Base-by-base conservation (phyloP, 2,329 filamentous ascomycete genomes). In the Diplodia corticola region DNA sequence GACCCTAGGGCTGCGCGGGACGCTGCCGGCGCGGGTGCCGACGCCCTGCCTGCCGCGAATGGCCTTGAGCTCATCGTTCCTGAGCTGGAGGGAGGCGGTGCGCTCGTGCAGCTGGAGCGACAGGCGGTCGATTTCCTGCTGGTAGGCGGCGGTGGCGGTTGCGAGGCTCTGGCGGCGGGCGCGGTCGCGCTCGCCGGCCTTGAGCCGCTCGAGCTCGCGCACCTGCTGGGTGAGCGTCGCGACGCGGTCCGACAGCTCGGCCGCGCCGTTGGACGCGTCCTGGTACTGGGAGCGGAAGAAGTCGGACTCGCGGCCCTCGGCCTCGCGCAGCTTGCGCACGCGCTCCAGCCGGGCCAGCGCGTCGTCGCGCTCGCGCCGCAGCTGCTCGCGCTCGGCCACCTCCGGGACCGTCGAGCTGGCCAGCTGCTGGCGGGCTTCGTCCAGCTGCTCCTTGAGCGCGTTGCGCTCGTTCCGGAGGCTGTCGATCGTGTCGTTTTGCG, bases 281-380 rank as follows among this genome's bases (percentile, higher is more conserved):
- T 70, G 88, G 70, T 90, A 91, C 10, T 83, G 79, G 4, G 81
- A 80, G 63, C 85, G 83, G 13, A 82, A 78, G 70, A 88, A 91
- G 1, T 87, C 85, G 28, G 83, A 77, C 4, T 88, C 85, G 15
- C 78, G 79, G 30, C 83, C 76, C 1, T 74, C 68, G 15, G 70
- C 74, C 35, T 73, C 68, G 13, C 79, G 73, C 7, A 73, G 70
- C 44, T 72, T 72, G 10, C 74, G 69, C 5, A 71, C 73, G 4
- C 72, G 73, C 48, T 76, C 77, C 6, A 79, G 70, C 2, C 67
- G 69, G 1, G 67, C 54, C 10, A 73, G 70, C 1, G 72, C 73
- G 7, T 65, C 67, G 30, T 76, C 72, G 12, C 73, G 71, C 49
- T 74, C 71, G 60, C 70, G 5, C 57, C 63, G 61, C 17, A 59